Percentiles rank a stretch among this genome's conserved stretches.
These are phyloP conservation scores for Geotrichum restrictum DNA, from an alignment of 1,139 yeast genomes.

Conservation along the genomic window DNA sequence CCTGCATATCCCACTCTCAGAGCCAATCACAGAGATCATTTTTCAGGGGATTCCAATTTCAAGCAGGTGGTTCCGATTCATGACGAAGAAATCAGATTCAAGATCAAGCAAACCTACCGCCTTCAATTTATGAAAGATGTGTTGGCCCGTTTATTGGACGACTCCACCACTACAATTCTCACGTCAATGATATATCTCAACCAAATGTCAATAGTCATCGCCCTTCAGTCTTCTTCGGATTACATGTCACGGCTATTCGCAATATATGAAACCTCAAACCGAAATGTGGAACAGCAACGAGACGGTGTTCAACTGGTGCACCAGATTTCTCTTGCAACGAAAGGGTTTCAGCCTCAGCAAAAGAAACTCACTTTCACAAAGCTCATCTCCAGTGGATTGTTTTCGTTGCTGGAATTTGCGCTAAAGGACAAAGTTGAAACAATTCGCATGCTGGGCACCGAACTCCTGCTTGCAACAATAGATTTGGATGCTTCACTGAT, in stretches of 20 bases:
- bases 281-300: conserved; percentile 33
- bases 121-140: conserved; percentile 82
- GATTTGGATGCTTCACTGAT: conserved; percentile 78
- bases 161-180: conserved; percentile 63
- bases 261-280: conserved; percentile 44
- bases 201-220: conserved; percentile 67
- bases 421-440: conserved; percentile 49
- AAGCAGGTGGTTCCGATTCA: conserved; percentile 69
- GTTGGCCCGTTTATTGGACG: conserved; percentile 75
- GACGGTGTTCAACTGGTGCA: conserved; percentile 78
- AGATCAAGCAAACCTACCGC: conserved; percentile 70
- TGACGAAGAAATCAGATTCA: conserved; percentile 46
- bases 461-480: conserved; percentile 70
- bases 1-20: conserved; percentile 75
- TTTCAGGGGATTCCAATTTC: conserved; percentile 56
- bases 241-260: conserved; percentile 53
- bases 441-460: conserved; percentile 72
- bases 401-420: conserved; percentile 69
- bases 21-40: conserved; percentile 70
- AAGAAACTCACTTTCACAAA: conserved; percentile 61
- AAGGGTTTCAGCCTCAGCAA: conserved; percentile 60
- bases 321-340: conserved; percentile 74
- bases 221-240: conserved; percentile 52
- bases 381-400: conserved; percentile 64
- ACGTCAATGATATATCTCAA: conserved; percentile 62